Percentiles rank a stretch among this genome's conserved stretches.
Conservation (phyloP, 768 basidiomycete species). For the Vararia minispora region DNA sequence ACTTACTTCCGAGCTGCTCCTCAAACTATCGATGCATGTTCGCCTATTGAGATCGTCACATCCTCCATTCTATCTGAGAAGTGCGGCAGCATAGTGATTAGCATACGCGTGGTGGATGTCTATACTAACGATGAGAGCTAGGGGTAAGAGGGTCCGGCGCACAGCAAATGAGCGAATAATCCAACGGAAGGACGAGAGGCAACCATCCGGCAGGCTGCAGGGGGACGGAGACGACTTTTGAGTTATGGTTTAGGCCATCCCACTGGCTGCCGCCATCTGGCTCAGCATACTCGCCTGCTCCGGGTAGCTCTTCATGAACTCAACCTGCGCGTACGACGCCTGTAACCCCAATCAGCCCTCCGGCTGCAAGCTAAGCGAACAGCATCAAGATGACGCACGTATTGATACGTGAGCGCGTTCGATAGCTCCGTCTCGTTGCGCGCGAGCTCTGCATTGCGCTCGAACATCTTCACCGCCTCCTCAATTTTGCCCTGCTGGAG, state of each 20-base stretch:
- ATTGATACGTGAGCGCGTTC: slow-evolving; percentile 67
- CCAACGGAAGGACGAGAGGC: too few relatives aligned
- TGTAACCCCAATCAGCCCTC: slow-evolving; percentile 18
- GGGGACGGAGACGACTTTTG: too few relatives aligned
- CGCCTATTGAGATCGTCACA: too few relatives aligned
- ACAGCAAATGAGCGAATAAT: too few relatives aligned
- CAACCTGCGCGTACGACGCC: slow-evolving; percentile 74
- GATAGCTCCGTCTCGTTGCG: slow-evolving; percentile 85
- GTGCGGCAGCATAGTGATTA: too few relatives aligned
- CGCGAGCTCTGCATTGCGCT: slow-evolving; percentile 73
- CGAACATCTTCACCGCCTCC: slow-evolving; percentile 79
- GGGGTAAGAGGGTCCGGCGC: too few relatives aligned
- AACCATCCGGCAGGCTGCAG: too few relatives aligned
- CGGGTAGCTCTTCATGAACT: slow-evolving; percentile 79
- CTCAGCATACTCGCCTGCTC: slow-evolving; percentile 65
- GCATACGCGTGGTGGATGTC: too few relatives aligned
- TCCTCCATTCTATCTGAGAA: too few relatives aligned
- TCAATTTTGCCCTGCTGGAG: slow-evolving; percentile 87
- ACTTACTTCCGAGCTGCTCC: too few relatives aligned
- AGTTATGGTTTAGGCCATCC: slow-evolving; percentile 20
- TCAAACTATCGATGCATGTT: too few relatives aligned
- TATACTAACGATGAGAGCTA: too few relatives aligned
- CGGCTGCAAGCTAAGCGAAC: not conserved
- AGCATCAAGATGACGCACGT: slow-evolving; percentile 34
- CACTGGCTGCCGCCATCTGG: slow-evolving; percentile 33